A percentile compares a stretch with the other conserved stretches of the same genome.
Evolutionary conservation across 2,329 filamentous ascomycete genomes (phyloP).

Genomic region (Epichloe festucae): DNA sequence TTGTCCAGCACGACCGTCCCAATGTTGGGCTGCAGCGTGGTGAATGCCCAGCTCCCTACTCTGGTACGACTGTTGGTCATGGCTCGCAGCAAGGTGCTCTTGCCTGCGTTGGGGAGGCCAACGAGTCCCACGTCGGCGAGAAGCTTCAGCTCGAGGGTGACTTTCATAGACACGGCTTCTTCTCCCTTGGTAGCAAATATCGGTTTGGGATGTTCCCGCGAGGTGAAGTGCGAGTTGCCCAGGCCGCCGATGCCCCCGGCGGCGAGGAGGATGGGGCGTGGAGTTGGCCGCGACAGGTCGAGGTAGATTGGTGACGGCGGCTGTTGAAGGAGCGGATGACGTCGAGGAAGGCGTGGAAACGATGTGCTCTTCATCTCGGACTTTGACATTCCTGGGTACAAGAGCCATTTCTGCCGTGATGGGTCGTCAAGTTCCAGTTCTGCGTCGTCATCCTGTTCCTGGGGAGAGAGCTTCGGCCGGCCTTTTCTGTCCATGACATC

Average conservation of each 20-base stretch:
- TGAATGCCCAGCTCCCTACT: slow-evolving; percentile 93
- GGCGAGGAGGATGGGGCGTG: slow-evolving; percentile 71
- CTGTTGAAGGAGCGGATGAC: slow-evolving; percentile 48
- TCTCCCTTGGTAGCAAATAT: slow-evolving; percentile 85
- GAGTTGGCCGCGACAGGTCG: slow-evolving; percentile 64
- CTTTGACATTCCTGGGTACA: slow-evolving; percentile 67
- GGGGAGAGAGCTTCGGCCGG: slow-evolving; percentile 2
- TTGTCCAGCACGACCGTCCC: slow-evolving; percentile 90
- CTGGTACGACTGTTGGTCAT: slow-evolving; percentile 80
- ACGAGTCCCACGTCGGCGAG: slow-evolving; percentile 92
- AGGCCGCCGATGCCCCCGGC: slow-evolving; percentile 80
- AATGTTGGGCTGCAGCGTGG: slow-evolving; percentile 87
- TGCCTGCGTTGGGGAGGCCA: slow-evolving; percentile 89
- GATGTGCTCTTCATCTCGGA: slow-evolving; percentile 48
- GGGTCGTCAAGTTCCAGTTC: slow-evolving; percentile 31
- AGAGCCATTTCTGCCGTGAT: slow-evolving; percentile 62
- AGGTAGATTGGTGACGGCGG: slow-evolving; percentile 60
- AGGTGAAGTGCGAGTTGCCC: slow-evolving; percentile 87
- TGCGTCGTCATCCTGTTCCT: slow-evolving; percentile 19
- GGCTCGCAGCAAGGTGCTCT: slow-evolving; percentile 80
- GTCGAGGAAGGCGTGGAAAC: slow-evolving; percentile 38
- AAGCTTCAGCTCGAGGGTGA: slow-evolving; percentile 87
- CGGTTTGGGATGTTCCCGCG: slow-evolving; percentile 59
- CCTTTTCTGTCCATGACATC: slow-evolving; percentile 3
- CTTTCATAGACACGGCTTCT: slow-evolving; percentile 58